Base-by-base conservation (phyloP, 257 asterid species). In the Coffea canephora region DNA sequence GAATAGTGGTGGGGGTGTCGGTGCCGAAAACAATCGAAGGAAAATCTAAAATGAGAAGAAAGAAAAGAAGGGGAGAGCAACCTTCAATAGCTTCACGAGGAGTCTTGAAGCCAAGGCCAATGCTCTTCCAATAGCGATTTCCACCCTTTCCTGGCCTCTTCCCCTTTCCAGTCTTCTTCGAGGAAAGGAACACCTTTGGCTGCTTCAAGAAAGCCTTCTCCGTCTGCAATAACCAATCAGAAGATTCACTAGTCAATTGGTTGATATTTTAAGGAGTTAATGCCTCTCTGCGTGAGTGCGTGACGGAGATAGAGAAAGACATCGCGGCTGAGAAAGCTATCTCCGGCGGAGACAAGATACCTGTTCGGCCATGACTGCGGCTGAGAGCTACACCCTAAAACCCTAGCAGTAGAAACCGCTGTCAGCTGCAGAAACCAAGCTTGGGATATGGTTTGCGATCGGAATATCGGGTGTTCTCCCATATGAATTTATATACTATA, bases 181-280 rank as follows among this genome's bases (percentile, higher is more conserved):
- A 85, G 90, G 91, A 81, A 46, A 89, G 90, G 79, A 91, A 91
- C n/a, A 91, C 96, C 84, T 87, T 88, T 12, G 96, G 93, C 87
- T 91, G 96, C 91, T 91, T 91, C 84, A 91, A 69, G 82, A 91
- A 91, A 2, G 96, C 93, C 87, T 89, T 91, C 89, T 89, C 96
- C 39, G 92, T 91, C 96, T 91, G 87, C 65, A 85, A 19, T 8
- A 9, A 11, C 3, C 19, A 52, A 5, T 10, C 45, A 57, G 45
- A 25, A 39, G 43, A 46, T 10, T 45, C 71, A 41, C 31, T 23
- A 7, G 43, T 39, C 43, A 39, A 39, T 39, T 39, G 43, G 43
- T 39, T 39, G 43, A 39, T 39, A 39, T 39, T 39, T 39, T 39
- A 39, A 39, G 43, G 43, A 39, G 43, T 39, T 39, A 39, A 39